Base-by-base conservation (phyloP, 768 basidiomycete species). In the Hydnum rufescens region DNA sequence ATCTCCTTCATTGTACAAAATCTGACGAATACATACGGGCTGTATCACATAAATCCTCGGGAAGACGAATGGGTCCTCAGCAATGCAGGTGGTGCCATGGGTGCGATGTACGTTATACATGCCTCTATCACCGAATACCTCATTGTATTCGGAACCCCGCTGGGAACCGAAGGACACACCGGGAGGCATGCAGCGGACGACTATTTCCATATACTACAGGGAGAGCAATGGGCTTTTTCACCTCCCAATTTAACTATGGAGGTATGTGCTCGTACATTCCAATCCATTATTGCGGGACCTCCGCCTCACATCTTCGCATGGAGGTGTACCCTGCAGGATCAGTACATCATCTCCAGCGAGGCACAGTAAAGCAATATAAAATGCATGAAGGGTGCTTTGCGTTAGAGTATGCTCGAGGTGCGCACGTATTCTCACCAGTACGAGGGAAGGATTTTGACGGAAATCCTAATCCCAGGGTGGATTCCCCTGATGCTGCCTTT, bases 71-170 rank as follows among this genome's bases (percentile, higher is more conserved):
- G 93, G 93, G 76, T 95, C 25, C 84, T 93, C 67, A 96, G 79
- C 70, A 97, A 96, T 60, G 92, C 93, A 0, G 95, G 92, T 6
- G 95, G 95, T 55, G 90, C 90, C 0, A 96, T 93, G 92, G 90
- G 90, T 42, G 81, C 81, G 30, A 96, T 99, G 93, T 95, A 90
- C 64, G 74, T 97, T 66, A 86, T 97, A 57, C 95, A 97, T 61
- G 88, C 93, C 18, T 82, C 78, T 66, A 80, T 99, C 60, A 96
- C 93, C 5, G 95, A 99, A 69, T 99, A 93, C 68, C 75, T 88
- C 58, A 89, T 89, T 64, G 80, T 96, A 59, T 95, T 95, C 57
- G 92, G 95, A 3, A 93, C 92, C 0, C 89, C 95, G 0, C 72
- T 96, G 5, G 95, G 95, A 5, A 97, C 93, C 2, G 95, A 99